phyloP scores from a whole-genome alignment of 306 rosid species.

The Malus asiatica region DNA sequence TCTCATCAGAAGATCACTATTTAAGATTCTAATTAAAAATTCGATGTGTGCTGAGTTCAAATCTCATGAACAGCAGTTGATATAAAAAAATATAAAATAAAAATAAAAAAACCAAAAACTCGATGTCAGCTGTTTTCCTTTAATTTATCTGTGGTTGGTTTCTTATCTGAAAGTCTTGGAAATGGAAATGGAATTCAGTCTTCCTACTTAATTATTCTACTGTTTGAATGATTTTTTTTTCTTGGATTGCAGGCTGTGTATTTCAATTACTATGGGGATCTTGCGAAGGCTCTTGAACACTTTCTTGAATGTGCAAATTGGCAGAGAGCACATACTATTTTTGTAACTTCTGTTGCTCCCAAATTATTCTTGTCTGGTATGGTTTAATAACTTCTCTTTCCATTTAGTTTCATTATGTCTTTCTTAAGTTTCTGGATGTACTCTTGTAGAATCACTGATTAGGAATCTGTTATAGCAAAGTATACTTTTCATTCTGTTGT shows the following conservation, averaged over 20 bases:
- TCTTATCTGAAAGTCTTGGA: background rate
- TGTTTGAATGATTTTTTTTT: conserved; percentile 26
- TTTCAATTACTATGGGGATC: conserved; percentile 62
- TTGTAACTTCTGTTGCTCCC: conserved; percentile 68
- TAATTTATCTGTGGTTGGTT: background rate
- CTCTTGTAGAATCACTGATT: background rate
- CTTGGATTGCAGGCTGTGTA: conserved; percentile 67
- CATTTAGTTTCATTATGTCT: background rate
- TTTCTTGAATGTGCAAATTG: conserved; percentile 78
- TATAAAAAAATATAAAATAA: no score
- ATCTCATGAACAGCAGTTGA: background rate
- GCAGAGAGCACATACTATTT: conserved; percentile 86
- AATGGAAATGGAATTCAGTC: background rate
- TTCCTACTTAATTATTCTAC: background rate
- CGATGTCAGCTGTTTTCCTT: background rate
- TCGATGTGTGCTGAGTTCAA: background rate
- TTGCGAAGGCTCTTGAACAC: conserved; percentile 69
- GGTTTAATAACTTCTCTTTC: background rate
- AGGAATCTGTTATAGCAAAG: background rate
- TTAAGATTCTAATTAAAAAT: background rate
- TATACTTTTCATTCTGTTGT: background rate
- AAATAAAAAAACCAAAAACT: no score
- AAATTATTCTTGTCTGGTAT: conserved; percentile 70
- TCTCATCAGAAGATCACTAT: background rate
- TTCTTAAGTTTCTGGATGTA: background rate